These are phyloP conservation scores for Ophiosphaerella herpotricha DNA, from an alignment of 2,329 filamentous ascomycete species.

Conservation along the genomic window DNA sequence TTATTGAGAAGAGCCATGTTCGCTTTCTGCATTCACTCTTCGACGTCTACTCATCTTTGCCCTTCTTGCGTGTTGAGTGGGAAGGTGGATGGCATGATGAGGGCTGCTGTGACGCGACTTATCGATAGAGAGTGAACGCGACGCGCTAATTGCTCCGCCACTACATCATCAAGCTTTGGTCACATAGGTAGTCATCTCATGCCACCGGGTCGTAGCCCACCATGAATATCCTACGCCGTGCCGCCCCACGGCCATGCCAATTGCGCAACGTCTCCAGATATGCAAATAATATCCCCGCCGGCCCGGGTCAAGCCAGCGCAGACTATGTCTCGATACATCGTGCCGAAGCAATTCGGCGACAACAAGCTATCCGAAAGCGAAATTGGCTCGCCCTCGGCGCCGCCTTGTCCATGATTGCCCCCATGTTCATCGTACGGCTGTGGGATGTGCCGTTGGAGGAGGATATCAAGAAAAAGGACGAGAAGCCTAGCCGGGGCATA, in stretches of 20 bases:
- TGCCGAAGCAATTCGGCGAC: conserved; percentile 35
- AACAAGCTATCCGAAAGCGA: conserved; percentile 27
- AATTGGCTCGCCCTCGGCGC: conserved; percentile 44
- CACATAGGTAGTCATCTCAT: conserved; percentile 4
- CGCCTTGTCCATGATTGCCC: conserved; percentile 43
- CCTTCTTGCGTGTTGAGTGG: too few relatives aligned
- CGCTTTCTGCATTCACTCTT: neutral
- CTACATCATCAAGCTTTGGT: conserved; percentile 23
- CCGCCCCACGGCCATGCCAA: conserved; percentile 32
- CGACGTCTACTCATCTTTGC: conserved; percentile 2
- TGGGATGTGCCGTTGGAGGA: conserved; percentile 36
- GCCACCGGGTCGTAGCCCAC: conserved; percentile 14
- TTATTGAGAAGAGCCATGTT: neutral
- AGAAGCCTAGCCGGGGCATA: conserved; percentile 26
- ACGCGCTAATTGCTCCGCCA: conserved; percentile 18
- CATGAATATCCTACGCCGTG: conserved; percentile 38
- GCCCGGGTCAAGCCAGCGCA: conserved; percentile 14
- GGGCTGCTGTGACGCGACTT: neutral
- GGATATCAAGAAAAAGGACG: conserved; percentile 18
- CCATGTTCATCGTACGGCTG: conserved; percentile 40
- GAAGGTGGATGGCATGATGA: neutral
- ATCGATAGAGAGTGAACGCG: neutral
- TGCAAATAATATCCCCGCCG: conserved; percentile 3
- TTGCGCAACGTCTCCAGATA: conserved; percentile 24
- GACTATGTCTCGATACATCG: conserved; percentile 43